A percentile compares a stretch with the other conserved stretches of the same genome.
Conservation (phyloP, 2,329 filamentous ascomycete species). For the Aspergillus texensis region DNA sequence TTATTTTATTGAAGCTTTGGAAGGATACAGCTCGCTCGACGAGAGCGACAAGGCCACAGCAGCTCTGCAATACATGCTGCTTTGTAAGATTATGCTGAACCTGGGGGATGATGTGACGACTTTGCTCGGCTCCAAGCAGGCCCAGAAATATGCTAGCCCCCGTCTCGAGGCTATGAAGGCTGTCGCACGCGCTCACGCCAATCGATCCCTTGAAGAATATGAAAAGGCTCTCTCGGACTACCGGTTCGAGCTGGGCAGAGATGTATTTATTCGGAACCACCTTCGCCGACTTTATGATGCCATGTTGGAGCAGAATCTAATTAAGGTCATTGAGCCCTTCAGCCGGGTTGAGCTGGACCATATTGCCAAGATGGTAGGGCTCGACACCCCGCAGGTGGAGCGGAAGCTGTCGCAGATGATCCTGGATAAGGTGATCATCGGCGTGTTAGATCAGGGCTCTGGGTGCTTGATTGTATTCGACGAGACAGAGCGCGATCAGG, state of each 20-base stretch:
- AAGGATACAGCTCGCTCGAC: constrained; percentile 94
- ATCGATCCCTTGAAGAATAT: constrained; percentile 95
- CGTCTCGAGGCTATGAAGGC: constrained; percentile 99
- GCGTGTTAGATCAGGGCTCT: constrained; percentile 95
- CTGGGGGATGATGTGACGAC: constrained; percentile 93
- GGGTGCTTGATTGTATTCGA: constrained; percentile 97
- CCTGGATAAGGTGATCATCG: constrained; percentile 97
- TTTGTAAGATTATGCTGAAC: constrained; percentile 99
- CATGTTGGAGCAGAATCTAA: constrained; percentile 98
- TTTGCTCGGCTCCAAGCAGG: constrained; percentile 94
- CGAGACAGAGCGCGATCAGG: constrained; percentile 88
- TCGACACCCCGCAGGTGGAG: constrained; percentile 96
- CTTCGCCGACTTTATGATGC: constrained; percentile 94
- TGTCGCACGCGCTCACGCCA: constrained; percentile 90
- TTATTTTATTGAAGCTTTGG: constrained; percentile 98
- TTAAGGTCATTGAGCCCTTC: constrained; percentile 99
- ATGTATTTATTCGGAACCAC: constrained; percentile 96
- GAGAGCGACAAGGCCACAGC: constrained; percentile 89
- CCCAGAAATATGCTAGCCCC: constrained; percentile 92
- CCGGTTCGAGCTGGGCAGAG: constrained; percentile 89
- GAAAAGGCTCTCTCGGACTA: constrained; percentile 89
- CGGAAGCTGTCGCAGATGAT: constrained; percentile 99
- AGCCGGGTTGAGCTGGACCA: constrained; percentile 95
- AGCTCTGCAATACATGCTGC: constrained; percentile 97
- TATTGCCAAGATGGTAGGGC: constrained; percentile 94